Evolutionary conservation across 1,139 yeast genomes (phyloP).

Genomic region (Yarrowia galli): DNA sequence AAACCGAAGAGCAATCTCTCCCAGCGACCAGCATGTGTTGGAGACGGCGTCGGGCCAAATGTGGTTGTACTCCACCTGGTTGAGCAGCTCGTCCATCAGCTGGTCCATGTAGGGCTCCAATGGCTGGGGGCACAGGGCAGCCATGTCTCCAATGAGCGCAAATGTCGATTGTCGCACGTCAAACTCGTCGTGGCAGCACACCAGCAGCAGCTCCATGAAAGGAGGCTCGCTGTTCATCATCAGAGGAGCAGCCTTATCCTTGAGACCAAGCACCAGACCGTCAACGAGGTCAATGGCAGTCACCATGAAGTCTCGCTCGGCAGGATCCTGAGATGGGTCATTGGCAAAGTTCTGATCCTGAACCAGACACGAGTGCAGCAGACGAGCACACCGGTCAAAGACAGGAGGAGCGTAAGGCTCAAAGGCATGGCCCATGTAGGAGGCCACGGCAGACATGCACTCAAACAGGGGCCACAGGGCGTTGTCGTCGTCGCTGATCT

Average conservation of each 20-base stretch:
- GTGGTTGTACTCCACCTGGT: conserved; percentile 63
- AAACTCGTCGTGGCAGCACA: conserved; percentile 76
- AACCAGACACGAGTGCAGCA: conserved; percentile 71
- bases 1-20: conserved; percentile 76
- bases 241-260: conserved; percentile 65
- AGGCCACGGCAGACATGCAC: conserved; percentile 91
- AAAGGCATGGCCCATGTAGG: conserved; percentile 81
- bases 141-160: conserved; percentile 89
- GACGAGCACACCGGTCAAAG: conserved; percentile 77
- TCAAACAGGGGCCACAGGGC: conserved; percentile 92
- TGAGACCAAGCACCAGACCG: conserved; percentile 90
- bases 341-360: conserved; percentile 68
- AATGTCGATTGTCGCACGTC: conserved; percentile 94
- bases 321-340: conserved; percentile 74
- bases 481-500: conserved; percentile 73
- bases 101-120: conserved; percentile 64
- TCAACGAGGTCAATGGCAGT: conserved; percentile 89
- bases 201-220: conserved; percentile 67
- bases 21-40: conserved; percentile 93
- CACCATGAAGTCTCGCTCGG: conserved; percentile 90
- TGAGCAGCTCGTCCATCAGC: conserved; percentile 67
- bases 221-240: conserved; percentile 54
- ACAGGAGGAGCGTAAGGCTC: conserved; percentile 91
- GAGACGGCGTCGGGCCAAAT: conserved; percentile 54
- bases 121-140: conserved; percentile 66